Base-by-base conservation (phyloP, 2,329 filamentous ascomycete species). In the Epichloe aotearoae region DNA sequence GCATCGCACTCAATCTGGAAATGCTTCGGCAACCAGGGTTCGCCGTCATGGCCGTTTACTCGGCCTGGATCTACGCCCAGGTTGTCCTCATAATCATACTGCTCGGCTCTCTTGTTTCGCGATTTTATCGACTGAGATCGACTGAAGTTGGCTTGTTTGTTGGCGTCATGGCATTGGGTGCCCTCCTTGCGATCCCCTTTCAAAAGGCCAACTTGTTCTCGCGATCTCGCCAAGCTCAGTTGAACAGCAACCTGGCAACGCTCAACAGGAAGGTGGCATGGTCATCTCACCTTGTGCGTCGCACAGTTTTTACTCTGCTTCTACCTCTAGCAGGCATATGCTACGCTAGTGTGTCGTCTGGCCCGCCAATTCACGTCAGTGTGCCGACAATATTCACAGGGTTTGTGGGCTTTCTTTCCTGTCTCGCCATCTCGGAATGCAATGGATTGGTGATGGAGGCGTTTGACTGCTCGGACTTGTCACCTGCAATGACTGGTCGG, bases 1-100 rank as follows among this genome's bases (percentile, higher is more conserved):
- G 85, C 10, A 59, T 86, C 19, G 69, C 79, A 17, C 71, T 91
- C 43, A 82, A 77, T 46, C 63, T 77, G 19, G 79, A 82, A 59
- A 89, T 90, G 85, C 69, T 88, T 47, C 76, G 75, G 38, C 86
- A 90, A 61, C 77, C 83, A 3, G 86, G 86, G 0, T 90, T 89
- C 62, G 65, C 80, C n/a, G 66, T 88, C 33, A 71, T 90, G 60
- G 76, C 83, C 1, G 53, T 86, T n/a, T 90, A 90, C 63, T 71
- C 82, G 14, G 82, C 77, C 6, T 90, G 86, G 86, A 85, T 88
- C 44, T 88, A 89, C 62, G 83, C 83, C 2, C 83, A 89, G 59
- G 74, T 88, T 2, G 83, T 87, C 5, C 70, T 90, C 50, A 73
- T 88, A 52, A 85, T 89, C 53, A 72, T 86, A 52, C 74, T 88